Conservation (phyloP, 2,329 filamentous ascomycete species). For the Xylaria sp. region DNA sequence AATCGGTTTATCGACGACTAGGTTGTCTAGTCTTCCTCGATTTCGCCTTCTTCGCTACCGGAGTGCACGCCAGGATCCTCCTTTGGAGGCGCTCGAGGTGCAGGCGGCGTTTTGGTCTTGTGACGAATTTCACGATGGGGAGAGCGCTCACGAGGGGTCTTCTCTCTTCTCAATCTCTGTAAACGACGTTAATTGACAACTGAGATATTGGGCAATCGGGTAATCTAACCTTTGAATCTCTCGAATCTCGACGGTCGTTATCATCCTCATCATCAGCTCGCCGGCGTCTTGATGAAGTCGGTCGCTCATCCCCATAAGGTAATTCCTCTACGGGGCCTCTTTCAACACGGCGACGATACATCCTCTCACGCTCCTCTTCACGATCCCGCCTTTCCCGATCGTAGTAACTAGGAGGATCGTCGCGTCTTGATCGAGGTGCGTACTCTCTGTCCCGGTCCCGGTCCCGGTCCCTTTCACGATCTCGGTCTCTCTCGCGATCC, state of each 20-base stretch:
- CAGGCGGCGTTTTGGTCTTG: slow-evolving; percentile 66
- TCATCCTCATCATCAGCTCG: slow-evolving; percentile 82
- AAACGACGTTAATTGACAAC: slow-evolving; percentile 42
- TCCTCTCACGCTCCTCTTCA: slow-evolving; percentile 88
- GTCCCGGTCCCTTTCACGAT: slow-evolving; percentile 53
- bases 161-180: slow-evolving; percentile 68
- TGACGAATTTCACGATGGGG: slow-evolving; percentile 66
- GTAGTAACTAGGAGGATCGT: slow-evolving; percentile 73
- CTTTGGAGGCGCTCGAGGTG: slow-evolving; percentile 51
- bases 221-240: slow-evolving; percentile 70
- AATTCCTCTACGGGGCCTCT: slow-evolving; percentile 84
- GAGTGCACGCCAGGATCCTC: slow-evolving; percentile 75
- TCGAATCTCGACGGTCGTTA: slow-evolving; percentile 69
- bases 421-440: slow-evolving; percentile 64
- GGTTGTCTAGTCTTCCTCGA: slow-evolving; percentile 77
- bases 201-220: slow-evolving; percentile 35
- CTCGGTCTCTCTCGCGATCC: slow-evolving; percentile 51
- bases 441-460: slow-evolving; percentile 61
- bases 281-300: slow-evolving; percentile 75
- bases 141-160: slow-evolving; percentile 68
- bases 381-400: slow-evolving; percentile 88
- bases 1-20: slow-evolving; percentile 19
- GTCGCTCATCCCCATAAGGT: slow-evolving; percentile 83
- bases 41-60: slow-evolving; percentile 97
- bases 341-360: slow-evolving; percentile 78